phyloP scores from a whole-genome alignment of 2,329 filamentous ascomycete genomes.

The Monilinia polystroma region DNA sequence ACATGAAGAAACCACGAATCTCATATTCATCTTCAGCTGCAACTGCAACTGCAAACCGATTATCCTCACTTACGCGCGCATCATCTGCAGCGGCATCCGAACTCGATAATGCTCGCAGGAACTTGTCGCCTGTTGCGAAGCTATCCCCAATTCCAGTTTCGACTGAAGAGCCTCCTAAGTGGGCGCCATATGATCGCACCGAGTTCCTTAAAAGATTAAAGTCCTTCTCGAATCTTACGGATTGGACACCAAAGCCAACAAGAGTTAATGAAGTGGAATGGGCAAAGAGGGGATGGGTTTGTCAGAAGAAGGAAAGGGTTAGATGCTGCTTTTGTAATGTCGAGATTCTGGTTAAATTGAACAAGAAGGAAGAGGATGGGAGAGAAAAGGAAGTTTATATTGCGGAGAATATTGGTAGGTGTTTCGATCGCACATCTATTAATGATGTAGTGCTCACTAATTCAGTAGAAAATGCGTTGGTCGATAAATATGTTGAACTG shows the following conservation, averaged over 20 bases:
- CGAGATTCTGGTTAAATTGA: slow-evolving; percentile 79
- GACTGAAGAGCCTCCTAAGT: slow-evolving; percentile 56
- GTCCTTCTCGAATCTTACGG: slow-evolving; percentile 86
- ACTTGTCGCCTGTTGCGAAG: slow-evolving; percentile 30
- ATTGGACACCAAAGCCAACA: slow-evolving; percentile 91
- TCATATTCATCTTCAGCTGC: slow-evolving; percentile 26
- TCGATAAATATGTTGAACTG: slow-evolving; percentile 72
- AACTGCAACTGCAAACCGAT: slow-evolving; percentile 23
- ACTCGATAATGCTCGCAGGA: slow-evolving; percentile 31
- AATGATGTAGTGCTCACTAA: slow-evolving; percentile 33
- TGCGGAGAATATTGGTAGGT: slow-evolving; percentile 60
- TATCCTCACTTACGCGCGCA: slow-evolving; percentile 20
- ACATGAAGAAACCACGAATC: slow-evolving; percentile 38
- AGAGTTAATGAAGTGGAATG: slow-evolving; percentile 86
- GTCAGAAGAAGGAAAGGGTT: slow-evolving; percentile 78
- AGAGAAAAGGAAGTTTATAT: slow-evolving; percentile 53
- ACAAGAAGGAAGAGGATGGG: slow-evolving; percentile 57
- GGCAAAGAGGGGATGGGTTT: slow-evolving; percentile 92
- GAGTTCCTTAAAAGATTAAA: slow-evolving; percentile 78
- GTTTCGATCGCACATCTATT: slow-evolving; percentile 21
- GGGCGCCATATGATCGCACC: slow-evolving; percentile 81
- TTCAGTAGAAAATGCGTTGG: slow-evolving; percentile 59
- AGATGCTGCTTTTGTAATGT: slow-evolving; percentile 82
- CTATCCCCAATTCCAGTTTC: slow-evolving; percentile 24
- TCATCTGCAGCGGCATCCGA: slow-evolving; percentile 9